Percentiles rank a stretch among this genome's conserved stretches.
phyloP scores from a whole-genome alignment of 2,329 filamentous ascomycete genomes.

The Cryphonectria japonica region DNA sequence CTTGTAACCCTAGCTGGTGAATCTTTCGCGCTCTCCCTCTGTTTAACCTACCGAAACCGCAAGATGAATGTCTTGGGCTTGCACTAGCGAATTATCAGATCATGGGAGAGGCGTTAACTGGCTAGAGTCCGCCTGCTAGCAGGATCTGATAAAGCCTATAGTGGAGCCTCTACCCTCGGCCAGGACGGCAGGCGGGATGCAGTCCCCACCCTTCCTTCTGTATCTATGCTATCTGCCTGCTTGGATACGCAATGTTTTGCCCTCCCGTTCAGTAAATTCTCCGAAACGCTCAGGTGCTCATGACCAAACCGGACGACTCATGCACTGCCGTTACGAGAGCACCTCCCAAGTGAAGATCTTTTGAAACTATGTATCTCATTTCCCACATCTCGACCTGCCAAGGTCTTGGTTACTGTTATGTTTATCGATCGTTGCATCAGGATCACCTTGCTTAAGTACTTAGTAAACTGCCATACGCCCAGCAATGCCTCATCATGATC shows the following conservation, averaged over 20 bases:
- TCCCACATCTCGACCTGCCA: background rate
- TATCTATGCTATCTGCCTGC: background rate
- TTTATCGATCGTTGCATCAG: background rate
- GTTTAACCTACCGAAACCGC: background rate
- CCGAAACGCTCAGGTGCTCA: too few relatives aligned
- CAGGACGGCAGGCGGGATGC: background rate
- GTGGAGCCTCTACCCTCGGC: background rate
- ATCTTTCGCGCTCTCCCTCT: too few relatives aligned
- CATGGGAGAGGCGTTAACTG: background rate
- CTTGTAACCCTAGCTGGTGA: background rate
- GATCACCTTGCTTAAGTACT: background rate
- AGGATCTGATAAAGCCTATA: constrained; percentile 10
- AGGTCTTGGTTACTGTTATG: background rate
- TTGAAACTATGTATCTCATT: background rate
- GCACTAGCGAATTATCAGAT: constrained; percentile 9
- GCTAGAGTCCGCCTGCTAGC: background rate
- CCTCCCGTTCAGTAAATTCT: background rate
- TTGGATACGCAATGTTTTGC: background rate
- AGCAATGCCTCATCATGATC: background rate
- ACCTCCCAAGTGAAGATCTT: too few relatives aligned
- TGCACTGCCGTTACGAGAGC: too few relatives aligned
- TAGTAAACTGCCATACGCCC: background rate
- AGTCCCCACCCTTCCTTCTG: background rate
- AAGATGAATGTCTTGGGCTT: background rate
- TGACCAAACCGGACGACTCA: too few relatives aligned